Conservation (phyloP, 345 rosid species). For the Citrus australasica region DNA sequence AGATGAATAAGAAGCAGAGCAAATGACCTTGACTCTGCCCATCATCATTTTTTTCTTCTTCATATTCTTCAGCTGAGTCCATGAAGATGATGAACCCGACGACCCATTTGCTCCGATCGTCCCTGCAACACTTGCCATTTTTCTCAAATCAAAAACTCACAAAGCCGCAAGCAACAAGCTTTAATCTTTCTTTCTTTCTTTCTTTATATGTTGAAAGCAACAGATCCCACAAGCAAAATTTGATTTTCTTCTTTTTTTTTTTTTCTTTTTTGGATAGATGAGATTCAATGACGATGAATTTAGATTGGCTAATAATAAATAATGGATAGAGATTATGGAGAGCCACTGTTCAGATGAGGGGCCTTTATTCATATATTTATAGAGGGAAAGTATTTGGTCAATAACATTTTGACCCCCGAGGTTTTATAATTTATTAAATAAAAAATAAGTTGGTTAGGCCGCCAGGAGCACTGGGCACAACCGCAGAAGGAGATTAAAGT, state of each 20-base stretch:
- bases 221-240: background rate
- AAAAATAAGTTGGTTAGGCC: too few relatives aligned
- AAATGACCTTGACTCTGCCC: slow-evolving; percentile 28
- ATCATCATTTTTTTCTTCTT: slow-evolving; percentile 35
- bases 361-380: background rate
- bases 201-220: background rate
- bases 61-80: slow-evolving; percentile 34
- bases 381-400: background rate
- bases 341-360: background rate
- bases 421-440: background rate
- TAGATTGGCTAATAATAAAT: background rate
- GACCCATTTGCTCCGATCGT: slow-evolving; percentile 46
- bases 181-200: too few relatives aligned
- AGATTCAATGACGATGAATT: background rate
- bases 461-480: too few relatives aligned
- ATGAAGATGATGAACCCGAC: slow-evolving; percentile 37
- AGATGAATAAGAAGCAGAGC: slow-evolving; percentile 28
- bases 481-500: too few relatives aligned
- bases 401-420: too few relatives aligned
- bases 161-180: background rate
- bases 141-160: background rate
- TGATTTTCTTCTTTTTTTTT: background rate
- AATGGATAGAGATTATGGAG: background rate
- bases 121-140: slow-evolving; percentile 16
- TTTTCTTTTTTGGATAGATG: background rate